Base-by-base conservation (phyloP, 192 early-diverging fungal species). In the Allomyces javanicus region DNA sequence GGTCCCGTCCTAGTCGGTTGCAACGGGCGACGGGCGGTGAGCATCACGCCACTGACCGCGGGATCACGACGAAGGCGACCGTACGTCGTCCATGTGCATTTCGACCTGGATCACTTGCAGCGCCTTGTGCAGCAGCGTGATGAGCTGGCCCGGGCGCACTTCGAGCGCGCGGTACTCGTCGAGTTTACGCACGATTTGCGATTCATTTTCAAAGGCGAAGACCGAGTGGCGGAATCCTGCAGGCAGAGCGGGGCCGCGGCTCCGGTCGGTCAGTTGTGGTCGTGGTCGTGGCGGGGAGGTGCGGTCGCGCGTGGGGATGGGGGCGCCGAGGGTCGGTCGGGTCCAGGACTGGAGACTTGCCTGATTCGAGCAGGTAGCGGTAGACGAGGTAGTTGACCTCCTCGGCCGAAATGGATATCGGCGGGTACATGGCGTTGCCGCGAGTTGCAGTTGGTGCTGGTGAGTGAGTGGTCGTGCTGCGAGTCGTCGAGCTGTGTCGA, bases 101-200 rank as follows among this genome's bases (percentile, higher is more conserved):
- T 97, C 93, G 63, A 95, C 81, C 67, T 95, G 90, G 73, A 85
- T 81, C 71, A 93, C 94, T 70, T 87, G 87, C 43, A 97, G 76
- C 0, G 90, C 94, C 72, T 95, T 95, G 69, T 95, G 93, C 66
- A 97, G 76, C 21, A 92, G 78, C 72, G 76, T 83, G 43, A 97
- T 86, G 43, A 97, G 79, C 3, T 84, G 80, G 14, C 94, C 94
- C 24, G 88, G 90, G 63, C 79, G 78, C 62, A 93, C 85, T 63
- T 87, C 79, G 61, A 79, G 80, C 43, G 78, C 73, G 33, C 78
- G 76, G 62, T 72, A 74, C 44, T 84, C 77, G 12, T 75, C 75
- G 61, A 79, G 81, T 73, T 83, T 58, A 12, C 17, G 17, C 12
- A 14, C 76, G 69, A 94, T 79, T 69, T 86, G 85, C 24, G 87